Base-by-base conservation (phyloP, 192 early-diverging fungal species). In the Rhizophagus prolifer region DNA sequence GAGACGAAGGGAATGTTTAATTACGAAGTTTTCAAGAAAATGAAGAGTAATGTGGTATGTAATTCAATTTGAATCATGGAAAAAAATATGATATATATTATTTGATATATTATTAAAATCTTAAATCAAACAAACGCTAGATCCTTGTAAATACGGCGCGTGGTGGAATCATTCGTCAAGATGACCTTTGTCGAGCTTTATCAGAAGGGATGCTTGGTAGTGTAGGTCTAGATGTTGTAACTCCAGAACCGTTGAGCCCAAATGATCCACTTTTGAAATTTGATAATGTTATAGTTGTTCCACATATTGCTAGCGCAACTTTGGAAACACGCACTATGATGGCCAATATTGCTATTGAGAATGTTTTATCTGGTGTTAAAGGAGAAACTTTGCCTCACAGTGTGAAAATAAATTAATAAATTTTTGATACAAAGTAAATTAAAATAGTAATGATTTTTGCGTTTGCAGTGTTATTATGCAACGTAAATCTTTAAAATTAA, bases 151-250 rank as follows among this genome's bases (percentile, higher is more conserved):
- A 97, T 78, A 89, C 89, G 10, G 90, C 94, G 0, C 85, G 95
- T 21, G 95, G 95, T 28, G 88, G 86, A 3, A 88, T 96, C 67
- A 88, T 97, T 14, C 81, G 93, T 69, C 95, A 97, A 70, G 82
- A 84, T 30, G 93, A 89, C 74, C 77, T 94, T 76, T 83, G 90
- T 25, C 79, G 79, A 4, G 94, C 94, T 10, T 79, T 97, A 62
- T 80, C 87, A 34, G 83, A 85, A 13, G 82, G 84, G 0, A 61
- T 74, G 44, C 81, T 95, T 62, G 92, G 87, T 7, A 86, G 85
- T 28, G 93, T 90, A 4, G 95, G 93, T n/a, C 78, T 96, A 68
- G 95, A 97, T 81, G 94, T 96, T 10, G 95, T 92, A 0, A 90
- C 89, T 25, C 95, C 95, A 0, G 95, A 97, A 81, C 95, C 95